phyloP scores from a whole-genome alignment of 345 rosid genomes.

The Eucalyptus sp. region DNA sequence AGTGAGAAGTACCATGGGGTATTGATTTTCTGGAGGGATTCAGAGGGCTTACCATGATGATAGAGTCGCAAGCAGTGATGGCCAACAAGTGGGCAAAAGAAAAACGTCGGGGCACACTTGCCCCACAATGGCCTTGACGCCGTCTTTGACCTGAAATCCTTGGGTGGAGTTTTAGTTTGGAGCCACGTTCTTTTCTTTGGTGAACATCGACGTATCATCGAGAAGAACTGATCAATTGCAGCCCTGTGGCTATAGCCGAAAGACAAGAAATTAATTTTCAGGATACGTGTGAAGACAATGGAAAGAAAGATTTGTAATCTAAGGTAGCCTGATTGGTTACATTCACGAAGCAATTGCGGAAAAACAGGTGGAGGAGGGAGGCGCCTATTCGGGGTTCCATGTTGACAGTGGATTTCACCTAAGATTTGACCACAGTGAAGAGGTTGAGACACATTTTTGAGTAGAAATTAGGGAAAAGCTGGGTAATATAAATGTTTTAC shows the following conservation, averaged over 20 bases:
- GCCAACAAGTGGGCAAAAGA: no score
- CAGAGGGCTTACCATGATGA: no score
- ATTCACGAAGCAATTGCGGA: constrained; percentile 36
- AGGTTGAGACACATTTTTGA: constrained; percentile 24
- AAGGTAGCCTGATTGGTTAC: background rate
- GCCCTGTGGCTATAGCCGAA: constrained; percentile 15
- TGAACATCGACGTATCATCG: constrained; percentile 62
- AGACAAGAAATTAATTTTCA: background rate
- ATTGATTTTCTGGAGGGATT: no score
- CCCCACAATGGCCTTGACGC: no score
- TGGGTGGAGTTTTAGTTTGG: constrained; percentile 27
- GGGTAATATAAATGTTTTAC: background rate
- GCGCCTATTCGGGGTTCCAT: constrained; percentile 37
- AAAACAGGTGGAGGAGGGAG: constrained; percentile 22
- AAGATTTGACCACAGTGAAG: constrained; percentile 5
- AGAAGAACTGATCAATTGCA: constrained; percentile 72
- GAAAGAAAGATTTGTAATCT: no score
- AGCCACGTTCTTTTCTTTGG: constrained; percentile 54
- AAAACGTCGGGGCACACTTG: no score
- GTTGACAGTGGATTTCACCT: constrained; percentile 11
- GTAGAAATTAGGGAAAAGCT: constrained; percentile 25
- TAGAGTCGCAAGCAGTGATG: no score
- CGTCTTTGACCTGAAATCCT: no score
- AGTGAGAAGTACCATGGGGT: no score
- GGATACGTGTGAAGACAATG: no score